Evolutionary conservation across 1,284 basidiomycete genomes (phyloP).

Genomic region (Fomitopsis schrenkii): DNA sequence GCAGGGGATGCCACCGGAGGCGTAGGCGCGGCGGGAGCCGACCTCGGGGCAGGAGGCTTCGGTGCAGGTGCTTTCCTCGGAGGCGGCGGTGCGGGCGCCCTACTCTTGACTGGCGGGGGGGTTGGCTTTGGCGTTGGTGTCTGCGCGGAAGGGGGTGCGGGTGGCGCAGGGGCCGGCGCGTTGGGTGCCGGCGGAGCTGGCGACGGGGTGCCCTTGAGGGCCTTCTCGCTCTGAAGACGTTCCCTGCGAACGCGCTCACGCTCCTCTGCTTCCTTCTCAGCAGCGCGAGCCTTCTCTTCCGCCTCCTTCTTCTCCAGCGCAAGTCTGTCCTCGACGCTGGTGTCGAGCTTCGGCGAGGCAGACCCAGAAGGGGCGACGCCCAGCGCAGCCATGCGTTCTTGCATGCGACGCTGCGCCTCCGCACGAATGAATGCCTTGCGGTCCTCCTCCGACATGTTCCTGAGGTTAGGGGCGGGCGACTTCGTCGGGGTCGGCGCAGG

Average conservation of each 20-base stretch:
- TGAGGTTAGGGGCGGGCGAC: constrained; percentile 50
- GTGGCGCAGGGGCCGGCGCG: constrained; percentile 28
- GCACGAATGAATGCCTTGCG: constrained; percentile 77
- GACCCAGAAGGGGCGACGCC: constrained; percentile 65
- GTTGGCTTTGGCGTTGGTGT: constrained; percentile 26
- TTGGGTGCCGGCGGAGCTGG: constrained; percentile 31
- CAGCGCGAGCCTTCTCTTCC: constrained; percentile 71
- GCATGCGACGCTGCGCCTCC: constrained; percentile 81
- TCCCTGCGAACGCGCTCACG: constrained; percentile 67
- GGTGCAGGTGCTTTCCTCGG: constrained; percentile 33
- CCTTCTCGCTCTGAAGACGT: constrained; percentile 66
- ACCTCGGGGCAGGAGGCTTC: constrained; percentile 27
- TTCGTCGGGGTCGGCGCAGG: constrained; percentile 46
- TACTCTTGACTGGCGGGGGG: constrained; percentile 29
- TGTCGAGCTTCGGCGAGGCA: constrained; percentile 56
- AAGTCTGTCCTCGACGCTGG: constrained; percentile 77
- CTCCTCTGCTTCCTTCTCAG: constrained; percentile 77
- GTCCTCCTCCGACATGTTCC: constrained; percentile 85
- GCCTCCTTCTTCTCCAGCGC: constrained; percentile 83
- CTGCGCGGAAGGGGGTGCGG: constrained; percentile 27
- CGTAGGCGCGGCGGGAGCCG: constrained; percentile 23
- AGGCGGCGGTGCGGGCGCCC: constrained; percentile 43
- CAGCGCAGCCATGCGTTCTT: constrained; percentile 85
- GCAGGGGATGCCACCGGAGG: constrained; percentile 25
- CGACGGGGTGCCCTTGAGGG: constrained; percentile 40